Conservation (phyloP, 1,139 yeast genomes). For the Debaryomyces psychrophilus region DNA sequence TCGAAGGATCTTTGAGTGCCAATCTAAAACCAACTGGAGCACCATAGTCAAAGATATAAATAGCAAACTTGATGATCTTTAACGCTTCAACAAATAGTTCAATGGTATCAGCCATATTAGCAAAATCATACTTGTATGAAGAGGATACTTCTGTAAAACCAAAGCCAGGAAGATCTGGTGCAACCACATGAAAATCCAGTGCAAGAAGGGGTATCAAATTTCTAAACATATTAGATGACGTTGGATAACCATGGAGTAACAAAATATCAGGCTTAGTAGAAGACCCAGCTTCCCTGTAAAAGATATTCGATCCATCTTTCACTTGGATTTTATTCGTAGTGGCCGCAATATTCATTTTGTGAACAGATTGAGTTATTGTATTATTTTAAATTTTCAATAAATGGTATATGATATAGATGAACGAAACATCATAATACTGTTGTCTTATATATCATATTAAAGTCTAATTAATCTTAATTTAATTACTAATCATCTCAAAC, state of each 20-base stretch:
- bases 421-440: too few species aligned
- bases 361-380: too few species aligned
- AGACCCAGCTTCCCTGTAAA: constrained; percentile 42
- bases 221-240: constrained; percentile 43
- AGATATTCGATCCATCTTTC: constrained; percentile 21
- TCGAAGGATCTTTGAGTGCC: constrained; percentile 32
- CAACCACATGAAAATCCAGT: constrained; percentile 38
- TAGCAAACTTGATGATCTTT: constrained; percentile 28
- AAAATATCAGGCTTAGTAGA: constrained; percentile 31
- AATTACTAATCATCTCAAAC: too few species aligned
- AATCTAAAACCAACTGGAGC: constrained; percentile 44
- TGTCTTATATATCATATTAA: too few species aligned
- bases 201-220: constrained; percentile 38
- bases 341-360: background rate
- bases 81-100: constrained; percentile 32
- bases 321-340: background rate
- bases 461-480: too few species aligned
- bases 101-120: constrained; percentile 32
- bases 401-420: too few species aligned
- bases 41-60: constrained; percentile 49
- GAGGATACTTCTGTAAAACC: constrained; percentile 39
- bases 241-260: constrained; percentile 48
- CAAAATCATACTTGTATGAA: constrained; percentile 32
- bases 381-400: too few species aligned
- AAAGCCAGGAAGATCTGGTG: constrained; percentile 50